Conservation (phyloP, 345 rosid genomes). For the Eucalyptus polybractea region DNA sequence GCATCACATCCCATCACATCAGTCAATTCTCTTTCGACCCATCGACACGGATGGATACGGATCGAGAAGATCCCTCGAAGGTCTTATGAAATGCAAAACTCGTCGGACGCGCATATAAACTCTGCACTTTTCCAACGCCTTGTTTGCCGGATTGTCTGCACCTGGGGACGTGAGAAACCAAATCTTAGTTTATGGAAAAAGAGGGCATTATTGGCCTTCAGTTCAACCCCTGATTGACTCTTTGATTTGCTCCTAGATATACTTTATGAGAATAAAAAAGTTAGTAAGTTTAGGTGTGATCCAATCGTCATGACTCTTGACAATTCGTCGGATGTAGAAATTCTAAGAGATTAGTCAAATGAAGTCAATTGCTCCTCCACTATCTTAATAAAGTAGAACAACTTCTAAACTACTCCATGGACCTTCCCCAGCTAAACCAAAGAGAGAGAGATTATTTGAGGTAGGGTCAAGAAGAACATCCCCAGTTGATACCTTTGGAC, state of each 20-base stretch:
- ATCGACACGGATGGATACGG: not conserved
- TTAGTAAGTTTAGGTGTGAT: not conserved
- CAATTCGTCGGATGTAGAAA: not conserved
- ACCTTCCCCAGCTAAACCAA: not conserved
- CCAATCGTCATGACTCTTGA: not conserved
- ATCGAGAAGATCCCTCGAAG: not conserved
- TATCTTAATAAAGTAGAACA: not conserved
- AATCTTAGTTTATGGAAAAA: not conserved
- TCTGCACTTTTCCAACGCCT: not conserved
- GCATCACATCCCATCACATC: too few relatives aligned
- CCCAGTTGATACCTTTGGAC: not conserved
- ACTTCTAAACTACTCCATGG: not conserved
- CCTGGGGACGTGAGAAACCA: not conserved
- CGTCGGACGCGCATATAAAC: not conserved
- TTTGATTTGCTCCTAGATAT: not conserved
- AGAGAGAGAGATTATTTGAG: not conserved
- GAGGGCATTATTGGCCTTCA: not conserved
- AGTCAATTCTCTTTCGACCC: not conserved
- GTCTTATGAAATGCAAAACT: not conserved
- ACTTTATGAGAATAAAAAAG: not conserved
- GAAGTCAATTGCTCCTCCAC: accelerated
- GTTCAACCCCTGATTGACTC: not conserved
- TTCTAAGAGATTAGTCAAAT: not conserved
- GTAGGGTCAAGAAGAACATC: not conserved
- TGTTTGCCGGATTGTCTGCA: not conserved